Conservation (phyloP, 192 early-diverging fungal genomes). For the Martensiomyces pterosporus region DNA sequence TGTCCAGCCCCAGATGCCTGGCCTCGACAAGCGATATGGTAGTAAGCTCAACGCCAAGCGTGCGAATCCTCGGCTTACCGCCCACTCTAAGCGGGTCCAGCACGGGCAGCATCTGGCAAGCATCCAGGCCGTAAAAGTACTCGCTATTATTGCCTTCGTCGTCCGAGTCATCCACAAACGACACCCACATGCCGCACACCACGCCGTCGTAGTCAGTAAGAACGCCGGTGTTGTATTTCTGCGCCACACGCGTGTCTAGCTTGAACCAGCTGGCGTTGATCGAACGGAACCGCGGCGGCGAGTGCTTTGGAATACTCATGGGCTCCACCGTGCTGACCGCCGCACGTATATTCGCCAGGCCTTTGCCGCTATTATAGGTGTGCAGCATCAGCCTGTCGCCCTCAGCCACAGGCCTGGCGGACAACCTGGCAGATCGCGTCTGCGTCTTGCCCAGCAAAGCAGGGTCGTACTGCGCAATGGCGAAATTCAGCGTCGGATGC, state of each 20-base stretch:
- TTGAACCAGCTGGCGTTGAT: slow-evolving; percentile 1
- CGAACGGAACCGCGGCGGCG: slow-evolving; percentile 7
- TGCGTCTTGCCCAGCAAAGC: slow-evolving; percentile 65
- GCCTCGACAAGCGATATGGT: slow-evolving; percentile 1
- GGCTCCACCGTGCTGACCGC: slow-evolving; percentile 54
- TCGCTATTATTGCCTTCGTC: not conserved
- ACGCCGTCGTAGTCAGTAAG: slow-evolving; percentile 2
- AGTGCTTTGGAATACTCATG: slow-evolving; percentile 51
- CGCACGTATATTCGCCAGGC: slow-evolving; percentile 51
- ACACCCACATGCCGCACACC: slow-evolving; percentile 14
- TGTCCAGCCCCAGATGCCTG: slow-evolving; percentile 2
- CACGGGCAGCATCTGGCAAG: not conserved
- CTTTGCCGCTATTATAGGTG: slow-evolving; percentile 50
- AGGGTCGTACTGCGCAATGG: slow-evolving; percentile 69
- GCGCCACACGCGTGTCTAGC: not conserved
- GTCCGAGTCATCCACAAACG: not conserved
- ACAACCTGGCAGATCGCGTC: slow-evolving; percentile 56
- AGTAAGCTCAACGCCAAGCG: slow-evolving; percentile 4
- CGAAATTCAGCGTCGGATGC: slow-evolving; percentile 78
- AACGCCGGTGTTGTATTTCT: slow-evolving; percentile 12
- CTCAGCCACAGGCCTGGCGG: slow-evolving; percentile 51
- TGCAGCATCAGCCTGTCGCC: slow-evolving; percentile 54
- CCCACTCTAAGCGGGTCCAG: slow-evolving; percentile 8
- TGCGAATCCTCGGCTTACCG: not conserved
- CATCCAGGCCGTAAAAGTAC: slow-evolving; percentile 8